These are phyloP conservation scores for Avena sativa DNA, from an alignment of 176 grass and related monocot genomes.

Conservation along the genomic window DNA sequence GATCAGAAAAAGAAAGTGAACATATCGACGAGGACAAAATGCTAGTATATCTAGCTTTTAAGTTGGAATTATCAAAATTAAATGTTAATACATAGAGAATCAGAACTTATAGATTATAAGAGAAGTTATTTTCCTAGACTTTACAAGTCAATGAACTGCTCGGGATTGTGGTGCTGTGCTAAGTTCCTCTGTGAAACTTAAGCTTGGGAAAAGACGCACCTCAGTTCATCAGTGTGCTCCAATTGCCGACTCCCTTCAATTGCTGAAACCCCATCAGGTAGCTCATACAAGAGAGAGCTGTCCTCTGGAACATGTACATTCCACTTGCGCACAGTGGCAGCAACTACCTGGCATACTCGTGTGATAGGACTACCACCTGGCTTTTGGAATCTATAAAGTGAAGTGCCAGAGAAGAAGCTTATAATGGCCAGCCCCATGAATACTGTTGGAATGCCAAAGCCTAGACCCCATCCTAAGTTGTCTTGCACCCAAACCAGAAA, in stretches of 20 bases:
- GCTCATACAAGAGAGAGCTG: slow-evolving; percentile 69
- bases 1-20: background rate
- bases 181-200: background rate
- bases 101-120: background rate
- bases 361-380: slow-evolving; percentile 89
- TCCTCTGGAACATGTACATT: slow-evolving; percentile 56
- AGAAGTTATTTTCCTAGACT: background rate
- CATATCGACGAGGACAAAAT: background rate
- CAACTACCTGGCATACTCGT: slow-evolving; percentile 77
- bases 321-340: slow-evolving; percentile 80
- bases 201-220: slow-evolving; percentile 38
- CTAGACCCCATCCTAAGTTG: slow-evolving; percentile 85
- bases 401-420: slow-evolving; percentile 83
- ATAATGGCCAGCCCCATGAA: slow-evolving; percentile 91
- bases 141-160: background rate
- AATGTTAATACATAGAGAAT: slow-evolving; percentile 15
- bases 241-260: slow-evolving; percentile 90
- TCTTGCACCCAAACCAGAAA: slow-evolving; percentile 96
- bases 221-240: slow-evolving; percentile 77
- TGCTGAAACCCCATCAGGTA: slow-evolving; percentile 66
- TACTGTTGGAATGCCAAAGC: slow-evolving; percentile 84
- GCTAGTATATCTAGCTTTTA: background rate
- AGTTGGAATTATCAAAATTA: background rate
- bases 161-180: background rate
- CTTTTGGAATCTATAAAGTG: slow-evolving; percentile 85